phyloP scores from a whole-genome alignment of 768 basidiomycete genomes.

The Strobilomyces echinocephalus region DNA sequence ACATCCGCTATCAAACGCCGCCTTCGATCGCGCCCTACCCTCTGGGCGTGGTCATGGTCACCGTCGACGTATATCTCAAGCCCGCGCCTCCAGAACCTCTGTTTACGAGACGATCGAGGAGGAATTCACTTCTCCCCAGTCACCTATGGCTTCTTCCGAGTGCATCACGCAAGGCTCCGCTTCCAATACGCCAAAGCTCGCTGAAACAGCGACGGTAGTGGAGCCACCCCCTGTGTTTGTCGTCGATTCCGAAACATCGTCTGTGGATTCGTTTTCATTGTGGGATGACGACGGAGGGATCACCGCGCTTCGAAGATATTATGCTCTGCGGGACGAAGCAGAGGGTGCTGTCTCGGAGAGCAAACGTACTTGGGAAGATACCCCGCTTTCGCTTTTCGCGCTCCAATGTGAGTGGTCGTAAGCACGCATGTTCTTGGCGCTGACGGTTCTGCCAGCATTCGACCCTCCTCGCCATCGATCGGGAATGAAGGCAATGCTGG shows the following conservation, averaged over 20 bases:
- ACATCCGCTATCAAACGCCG: constrained; percentile 42
- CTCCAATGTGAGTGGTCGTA: constrained; percentile 56
- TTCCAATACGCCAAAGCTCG: constrained; percentile 27
- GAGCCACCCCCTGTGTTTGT: constrained; percentile 45
- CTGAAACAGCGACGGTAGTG: constrained; percentile 11
- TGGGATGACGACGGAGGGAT: constrained; percentile 75
- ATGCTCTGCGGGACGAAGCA: constrained; percentile 65
- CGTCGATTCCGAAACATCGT: constrained; percentile 52
- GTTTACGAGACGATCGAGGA: constrained; percentile 81
- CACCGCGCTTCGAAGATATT: constrained; percentile 58
- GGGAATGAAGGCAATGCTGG: constrained; percentile 68
- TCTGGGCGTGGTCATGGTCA: constrained; percentile 67
- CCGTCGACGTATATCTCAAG: constrained; percentile 63
- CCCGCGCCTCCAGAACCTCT: constrained; percentile 58
- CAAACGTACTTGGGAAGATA: constrained; percentile 60
- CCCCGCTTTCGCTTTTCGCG: constrained; percentile 67
- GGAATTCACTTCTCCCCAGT: constrained; percentile 42
- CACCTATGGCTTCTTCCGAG: constrained; percentile 26
- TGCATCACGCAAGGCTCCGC: constrained; percentile 14
- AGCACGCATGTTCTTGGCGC: background rate
- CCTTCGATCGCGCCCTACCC: constrained; percentile 36
- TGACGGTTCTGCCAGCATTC: constrained; percentile 47
- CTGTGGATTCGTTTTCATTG: constrained; percentile 38
- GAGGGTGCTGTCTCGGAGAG: constrained; percentile 65
- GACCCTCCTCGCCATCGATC: constrained; percentile 59